Evolutionary conservation across 179 eudicot species (phyloP).

Genomic region (Pouteria campechiana): DNA sequence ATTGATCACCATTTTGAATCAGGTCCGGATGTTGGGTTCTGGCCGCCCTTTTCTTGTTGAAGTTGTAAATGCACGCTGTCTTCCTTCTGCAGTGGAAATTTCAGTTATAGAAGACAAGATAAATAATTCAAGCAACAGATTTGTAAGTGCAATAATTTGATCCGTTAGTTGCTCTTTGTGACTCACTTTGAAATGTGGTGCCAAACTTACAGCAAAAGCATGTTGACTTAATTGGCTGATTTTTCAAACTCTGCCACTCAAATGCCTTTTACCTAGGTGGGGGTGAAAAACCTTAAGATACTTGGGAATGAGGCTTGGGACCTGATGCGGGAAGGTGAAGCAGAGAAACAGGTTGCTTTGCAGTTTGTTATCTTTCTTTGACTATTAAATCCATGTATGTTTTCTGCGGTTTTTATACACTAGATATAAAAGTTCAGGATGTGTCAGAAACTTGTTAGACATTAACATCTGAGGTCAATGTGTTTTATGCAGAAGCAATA

Average conservation of each 20-base stretch:
- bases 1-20: conserved; percentile 9
- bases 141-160: conserved; percentile 31
- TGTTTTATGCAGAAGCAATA: conserved; percentile 70
- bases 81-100: conserved; percentile 47
- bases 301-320: conserved; percentile 76
- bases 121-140: conserved; percentile 43
- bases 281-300: conserved; percentile 70
- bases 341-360: conserved; percentile 82
- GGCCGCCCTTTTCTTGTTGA: conserved; percentile 94
- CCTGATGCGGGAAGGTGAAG: conserved; percentile 99
- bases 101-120: conserved; percentile 64
- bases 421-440: too few relatives aligned
- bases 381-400: too few relatives aligned
- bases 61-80: conserved; percentile 70
- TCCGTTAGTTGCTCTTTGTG: neutral
- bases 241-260: neutral
- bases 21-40: conserved; percentile 98
- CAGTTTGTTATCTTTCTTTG: too few relatives aligned
- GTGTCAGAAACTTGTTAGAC: too few relatives aligned
- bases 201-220: neutral
- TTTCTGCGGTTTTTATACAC: too few relatives aligned
- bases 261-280: conserved; percentile 38
- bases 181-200: neutral
- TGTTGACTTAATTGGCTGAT: too few relatives aligned
- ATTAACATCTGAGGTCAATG: too few relatives aligned